A percentile compares a stretch with the other conserved stretches of the same genome.
Conservation (phyloP, 2,329 filamentous ascomycete genomes). For the Aureobasidium uvarum region DNA sequence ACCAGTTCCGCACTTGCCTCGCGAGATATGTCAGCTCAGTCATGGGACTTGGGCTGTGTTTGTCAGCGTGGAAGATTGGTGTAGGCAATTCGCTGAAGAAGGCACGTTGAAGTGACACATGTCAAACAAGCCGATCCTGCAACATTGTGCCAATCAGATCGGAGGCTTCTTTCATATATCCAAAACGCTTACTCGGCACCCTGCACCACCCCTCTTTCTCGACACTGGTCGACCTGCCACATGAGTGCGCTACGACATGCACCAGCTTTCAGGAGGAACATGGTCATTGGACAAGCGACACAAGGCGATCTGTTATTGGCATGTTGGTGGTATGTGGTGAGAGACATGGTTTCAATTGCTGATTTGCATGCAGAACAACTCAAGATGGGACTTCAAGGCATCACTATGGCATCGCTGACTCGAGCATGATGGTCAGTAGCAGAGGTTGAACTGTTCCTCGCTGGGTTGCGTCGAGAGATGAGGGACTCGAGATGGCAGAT, state of each 20-base stretch:
- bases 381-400: slow-evolving; percentile 26
- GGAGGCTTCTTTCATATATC: background rate
- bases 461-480: slow-evolving; percentile 19
- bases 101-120: slow-evolving; percentile 1
- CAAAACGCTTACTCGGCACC: background rate
- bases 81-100: background rate
- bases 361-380: slow-evolving; percentile 24
- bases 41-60: background rate
- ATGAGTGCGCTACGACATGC: background rate
- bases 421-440: slow-evolving; percentile 21
- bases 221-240: background rate
- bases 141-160: background rate
- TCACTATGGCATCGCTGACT: slow-evolving; percentile 22
- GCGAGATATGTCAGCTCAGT: background rate
- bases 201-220: background rate
- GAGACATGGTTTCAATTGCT: background rate
- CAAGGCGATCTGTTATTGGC: slow-evolving; percentile 25
- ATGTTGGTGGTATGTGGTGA: slow-evolving; percentile 20
- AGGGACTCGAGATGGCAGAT: slow-evolving; percentile 17
- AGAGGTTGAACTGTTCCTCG: slow-evolving; percentile 26
- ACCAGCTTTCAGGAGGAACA: background rate
- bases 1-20: background rate
- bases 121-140: background rate
- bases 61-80: background rate
- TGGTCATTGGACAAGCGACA: slow-evolving; percentile 23